phyloP scores from a whole-genome alignment of 176 grass and related monocot genomes.

The Leersia perrieri region DNA sequence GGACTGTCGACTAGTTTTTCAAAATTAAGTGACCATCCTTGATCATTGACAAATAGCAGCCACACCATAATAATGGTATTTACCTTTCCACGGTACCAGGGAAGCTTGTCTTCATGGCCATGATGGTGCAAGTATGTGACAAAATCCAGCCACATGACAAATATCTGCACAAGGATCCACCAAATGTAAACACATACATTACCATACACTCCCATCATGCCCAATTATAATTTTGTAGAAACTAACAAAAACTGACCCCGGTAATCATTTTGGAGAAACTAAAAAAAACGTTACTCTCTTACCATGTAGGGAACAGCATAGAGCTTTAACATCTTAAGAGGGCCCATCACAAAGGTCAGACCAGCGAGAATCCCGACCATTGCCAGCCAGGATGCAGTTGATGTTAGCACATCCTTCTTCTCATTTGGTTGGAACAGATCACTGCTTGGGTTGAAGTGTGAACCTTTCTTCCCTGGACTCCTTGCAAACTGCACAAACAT shows the following conservation, averaged over 20 bases:
- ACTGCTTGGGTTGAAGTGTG: slow-evolving; percentile 79
- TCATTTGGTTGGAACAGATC: slow-evolving; percentile 75
- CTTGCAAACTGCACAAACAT: slow-evolving; percentile 50
- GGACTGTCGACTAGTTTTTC: neutral
- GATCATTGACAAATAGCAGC: neutral
- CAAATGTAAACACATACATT: slow-evolving; percentile 23
- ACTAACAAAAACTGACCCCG: slow-evolving; percentile 3
- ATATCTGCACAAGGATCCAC: slow-evolving; percentile 57
- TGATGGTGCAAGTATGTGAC: slow-evolving; percentile 98
- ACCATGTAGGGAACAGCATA: slow-evolving; percentile 77
- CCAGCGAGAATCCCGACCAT: slow-evolving; percentile 68
- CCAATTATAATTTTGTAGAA: neutral
- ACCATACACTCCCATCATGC: neutral
- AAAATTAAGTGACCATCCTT: neutral
- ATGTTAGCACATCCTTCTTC: slow-evolving; percentile 85
- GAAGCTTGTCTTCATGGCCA: slow-evolving; percentile 86
- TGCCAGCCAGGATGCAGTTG: slow-evolving; percentile 64
- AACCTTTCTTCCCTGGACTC: slow-evolving; percentile 79
- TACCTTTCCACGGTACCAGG: slow-evolving; percentile 98
- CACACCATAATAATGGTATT: neutral
- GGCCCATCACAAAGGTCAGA: slow-evolving; percentile 73
- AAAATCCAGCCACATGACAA: slow-evolving; percentile 91
- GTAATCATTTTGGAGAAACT: neutral
- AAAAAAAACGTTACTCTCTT: slow-evolving; percentile 12
- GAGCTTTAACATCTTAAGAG: slow-evolving; percentile 77